A percentile compares a stretch with the other conserved stretches of the same genome.
Evolutionary conservation across 768 basidiomycete genomes (phyloP).

Genomic region (Xanthoconium stramineum): DNA sequence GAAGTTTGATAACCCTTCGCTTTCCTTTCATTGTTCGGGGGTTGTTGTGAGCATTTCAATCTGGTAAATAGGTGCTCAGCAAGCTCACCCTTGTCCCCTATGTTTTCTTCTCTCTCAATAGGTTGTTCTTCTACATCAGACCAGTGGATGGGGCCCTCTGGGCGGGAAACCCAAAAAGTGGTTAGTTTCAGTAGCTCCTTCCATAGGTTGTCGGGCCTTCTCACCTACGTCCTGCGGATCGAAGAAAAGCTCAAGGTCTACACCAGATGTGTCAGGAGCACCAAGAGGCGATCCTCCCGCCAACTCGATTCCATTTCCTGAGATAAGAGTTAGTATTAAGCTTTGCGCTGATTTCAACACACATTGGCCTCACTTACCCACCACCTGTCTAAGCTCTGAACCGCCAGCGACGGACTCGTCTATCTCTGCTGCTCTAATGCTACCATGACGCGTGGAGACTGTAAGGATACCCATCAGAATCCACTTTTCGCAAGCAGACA

Average conservation of each 20-base stretch:
- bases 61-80: neutral
- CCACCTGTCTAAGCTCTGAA: no score
- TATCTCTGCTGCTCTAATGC: no score
- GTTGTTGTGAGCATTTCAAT: neutral
- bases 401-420: neutral
- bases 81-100: neutral
- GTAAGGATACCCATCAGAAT: neutral
- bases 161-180: no score
- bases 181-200: no score
- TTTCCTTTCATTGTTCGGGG: neutral
- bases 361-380: neutral
- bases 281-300: no score
- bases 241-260: no score
- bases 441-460: neutral
- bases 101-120: neutral
- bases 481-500: neutral
- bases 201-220: no score
- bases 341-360: neutral
- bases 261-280: no score
- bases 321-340: neutral
- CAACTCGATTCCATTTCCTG: neutral
- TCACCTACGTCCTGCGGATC: no score
- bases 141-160: neutral
- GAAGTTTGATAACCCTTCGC: neutral
- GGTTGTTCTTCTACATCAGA: neutral